phyloP scores from a whole-genome alignment of 2,329 filamentous ascomycete species.

The Chaetomiaceae sp. region DNA sequence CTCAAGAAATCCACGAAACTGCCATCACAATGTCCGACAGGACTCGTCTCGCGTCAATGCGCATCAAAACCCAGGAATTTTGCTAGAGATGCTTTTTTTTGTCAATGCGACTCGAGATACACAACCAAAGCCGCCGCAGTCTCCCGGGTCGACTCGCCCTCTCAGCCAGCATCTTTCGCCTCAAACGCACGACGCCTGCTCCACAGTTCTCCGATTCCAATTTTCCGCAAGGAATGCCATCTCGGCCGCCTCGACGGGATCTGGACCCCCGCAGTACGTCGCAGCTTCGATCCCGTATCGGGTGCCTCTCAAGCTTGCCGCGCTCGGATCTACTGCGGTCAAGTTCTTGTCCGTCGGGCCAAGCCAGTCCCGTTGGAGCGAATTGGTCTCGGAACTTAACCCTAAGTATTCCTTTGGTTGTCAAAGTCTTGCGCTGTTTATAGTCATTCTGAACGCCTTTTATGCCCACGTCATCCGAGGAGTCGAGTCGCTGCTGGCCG shows the following conservation, averaged over 20 bases:
- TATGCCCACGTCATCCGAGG: conserved; percentile 43
- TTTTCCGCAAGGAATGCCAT: conserved; percentile 66
- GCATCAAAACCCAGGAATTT: conserved; percentile 24
- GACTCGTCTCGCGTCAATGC: conserved; percentile 15
- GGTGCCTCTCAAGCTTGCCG: conserved; percentile 47
- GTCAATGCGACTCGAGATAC: conserved; percentile 34
- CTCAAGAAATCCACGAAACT: conserved; percentile 11
- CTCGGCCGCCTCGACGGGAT: conserved; percentile 39
- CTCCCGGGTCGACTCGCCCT: conserved; percentile 14
- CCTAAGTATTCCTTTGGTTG: conserved; percentile 77
- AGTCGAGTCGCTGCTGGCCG: conserved; percentile 30
- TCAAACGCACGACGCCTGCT: conserved; percentile 67
- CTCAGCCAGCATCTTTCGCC: conserved; percentile 45
- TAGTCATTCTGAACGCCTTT: conserved; percentile 63
- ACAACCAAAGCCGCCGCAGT: conserved; percentile 24
- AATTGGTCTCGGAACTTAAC: conserved; percentile 88
- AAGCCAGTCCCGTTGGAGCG: conserved; percentile 48
- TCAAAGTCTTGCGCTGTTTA: conserved; percentile 60
- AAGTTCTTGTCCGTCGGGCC: conserved; percentile 16
- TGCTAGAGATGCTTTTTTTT: conserved; percentile 30
- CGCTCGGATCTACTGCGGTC: conserved; percentile 38
- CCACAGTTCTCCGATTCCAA: conserved; percentile 71
- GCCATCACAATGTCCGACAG: conserved; percentile 27
- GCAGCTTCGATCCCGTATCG: conserved; percentile 58
- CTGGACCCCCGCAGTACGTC: conserved; percentile 46